phyloP scores from a whole-genome alignment of 345 rosid species.

The Adansonia digitata region DNA sequence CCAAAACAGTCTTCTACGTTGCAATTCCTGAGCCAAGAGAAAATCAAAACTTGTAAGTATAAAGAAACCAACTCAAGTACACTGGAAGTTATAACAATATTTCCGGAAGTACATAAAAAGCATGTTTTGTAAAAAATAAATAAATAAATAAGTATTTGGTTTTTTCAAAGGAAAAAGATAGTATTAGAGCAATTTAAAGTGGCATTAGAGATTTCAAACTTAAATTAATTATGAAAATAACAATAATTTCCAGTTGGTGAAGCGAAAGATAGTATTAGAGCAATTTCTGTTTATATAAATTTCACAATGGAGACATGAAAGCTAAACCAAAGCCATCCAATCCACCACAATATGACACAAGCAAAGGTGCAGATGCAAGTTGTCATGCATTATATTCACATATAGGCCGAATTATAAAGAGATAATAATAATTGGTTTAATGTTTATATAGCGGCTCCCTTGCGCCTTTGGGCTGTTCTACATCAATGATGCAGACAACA shows the following conservation, averaged over 20 bases:
- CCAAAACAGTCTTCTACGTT: conserved; percentile 41
- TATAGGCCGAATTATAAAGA: background rate
- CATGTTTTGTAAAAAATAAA: background rate
- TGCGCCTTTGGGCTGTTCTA: background rate
- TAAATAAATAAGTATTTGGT: background rate
- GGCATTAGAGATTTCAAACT: background rate
- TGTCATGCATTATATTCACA: background rate
- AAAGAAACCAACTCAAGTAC: background rate
- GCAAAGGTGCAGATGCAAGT: background rate
- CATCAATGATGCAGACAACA: background rate
- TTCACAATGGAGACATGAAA: background rate
- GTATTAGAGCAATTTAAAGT: background rate
- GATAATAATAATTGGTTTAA: background rate
- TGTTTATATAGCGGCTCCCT: background rate
- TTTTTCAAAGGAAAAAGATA: background rate
- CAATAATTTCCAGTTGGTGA: background rate
- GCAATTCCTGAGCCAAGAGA: conserved; percentile 49
- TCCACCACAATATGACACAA: background rate
- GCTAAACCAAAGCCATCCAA: background rate
- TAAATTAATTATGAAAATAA: background rate
- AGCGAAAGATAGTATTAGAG: too few species aligned
- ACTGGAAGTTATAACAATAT: background rate
- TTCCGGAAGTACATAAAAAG: background rate
- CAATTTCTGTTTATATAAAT: too few species aligned
- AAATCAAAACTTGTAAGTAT: background rate